These are phyloP conservation scores for Lactarius quietus DNA, from an alignment of 768 basidiomycete species.

Conservation along the genomic window DNA sequence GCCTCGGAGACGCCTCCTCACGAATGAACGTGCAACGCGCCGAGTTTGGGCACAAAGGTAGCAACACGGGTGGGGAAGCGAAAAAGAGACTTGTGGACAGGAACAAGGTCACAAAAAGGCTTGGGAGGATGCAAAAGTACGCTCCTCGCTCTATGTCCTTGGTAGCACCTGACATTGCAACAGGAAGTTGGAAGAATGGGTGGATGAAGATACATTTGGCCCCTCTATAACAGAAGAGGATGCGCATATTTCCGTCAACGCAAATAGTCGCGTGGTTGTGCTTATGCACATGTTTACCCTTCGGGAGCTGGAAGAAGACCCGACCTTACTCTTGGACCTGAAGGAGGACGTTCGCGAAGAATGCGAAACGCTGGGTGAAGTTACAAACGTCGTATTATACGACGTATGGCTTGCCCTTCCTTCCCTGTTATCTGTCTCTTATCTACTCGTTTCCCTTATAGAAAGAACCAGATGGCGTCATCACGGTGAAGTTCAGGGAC, in stretches of 20 bases:
- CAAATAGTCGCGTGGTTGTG: slow-evolving; percentile 79
- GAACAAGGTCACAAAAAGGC: slow-evolving; percentile 68
- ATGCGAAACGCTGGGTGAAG: slow-evolving; percentile 84
- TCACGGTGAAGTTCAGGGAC: slow-evolving; percentile 96
- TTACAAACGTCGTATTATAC: slow-evolving; percentile 92
- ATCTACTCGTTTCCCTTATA: slow-evolving; percentile 33
- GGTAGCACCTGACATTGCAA: background rate
- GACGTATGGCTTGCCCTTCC: slow-evolving; percentile 59
- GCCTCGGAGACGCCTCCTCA: slow-evolving; percentile 72
- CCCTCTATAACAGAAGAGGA: slow-evolving; percentile 60
- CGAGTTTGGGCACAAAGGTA: slow-evolving; percentile 69
- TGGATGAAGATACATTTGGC: slow-evolving; percentile 90
- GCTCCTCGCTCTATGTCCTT: slow-evolving; percentile 25
- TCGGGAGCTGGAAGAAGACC: slow-evolving; percentile 79
- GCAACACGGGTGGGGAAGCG: slow-evolving; percentile 39
- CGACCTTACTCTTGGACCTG: slow-evolving; percentile 81
- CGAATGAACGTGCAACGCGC: slow-evolving; percentile 74
- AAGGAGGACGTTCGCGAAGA: slow-evolving; percentile 98
- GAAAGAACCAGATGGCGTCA: slow-evolving; percentile 91
- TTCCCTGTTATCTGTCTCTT: background rate
- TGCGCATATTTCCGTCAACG: slow-evolving; percentile 41
- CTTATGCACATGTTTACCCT: slow-evolving; percentile 94
- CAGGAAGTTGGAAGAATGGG: slow-evolving; percentile 93
- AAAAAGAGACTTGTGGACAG: slow-evolving; percentile 68
- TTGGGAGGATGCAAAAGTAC: slow-evolving; percentile 87